Conservation (phyloP, 306 rosid genomes). For the Cucumis cinereus region DNA sequence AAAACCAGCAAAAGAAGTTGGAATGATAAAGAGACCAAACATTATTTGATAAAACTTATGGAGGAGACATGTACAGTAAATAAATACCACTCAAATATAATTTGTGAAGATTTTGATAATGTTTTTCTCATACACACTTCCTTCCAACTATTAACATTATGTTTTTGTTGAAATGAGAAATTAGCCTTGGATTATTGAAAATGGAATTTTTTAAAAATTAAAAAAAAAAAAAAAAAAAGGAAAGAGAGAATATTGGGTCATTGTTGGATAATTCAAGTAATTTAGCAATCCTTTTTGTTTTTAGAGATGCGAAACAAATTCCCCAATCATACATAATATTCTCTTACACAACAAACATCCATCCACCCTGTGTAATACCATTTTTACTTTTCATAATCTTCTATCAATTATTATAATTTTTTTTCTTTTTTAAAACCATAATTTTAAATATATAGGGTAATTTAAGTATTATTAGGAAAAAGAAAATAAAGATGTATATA, state of each 20-base stretch:
- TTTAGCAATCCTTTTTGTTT: background rate
- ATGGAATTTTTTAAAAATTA: no score
- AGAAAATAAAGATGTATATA: no score
- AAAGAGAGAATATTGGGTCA: background rate
- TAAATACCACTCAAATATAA: background rate
- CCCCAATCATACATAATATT: background rate
- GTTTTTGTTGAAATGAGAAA: no score
- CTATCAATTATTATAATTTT: no score
- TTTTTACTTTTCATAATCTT: background rate
- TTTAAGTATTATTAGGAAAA: no score
- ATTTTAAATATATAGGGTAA: no score
- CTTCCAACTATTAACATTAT: no score
- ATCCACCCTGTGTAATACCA: background rate
- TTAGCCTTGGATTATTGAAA: no score
- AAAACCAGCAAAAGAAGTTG: slow-evolving; percentile 5
- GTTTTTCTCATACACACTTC: no score
- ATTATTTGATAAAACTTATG: background rate
- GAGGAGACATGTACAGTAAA: background rate
- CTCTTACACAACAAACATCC: background rate
- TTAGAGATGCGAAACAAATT: background rate
- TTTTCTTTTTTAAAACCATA: no score
- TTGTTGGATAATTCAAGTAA: background rate
- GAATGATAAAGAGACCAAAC: background rate
- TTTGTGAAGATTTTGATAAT: no score
- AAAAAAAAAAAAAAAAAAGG: no score